A percentile compares a stretch with the other conserved stretches of the same genome.
These are phyloP conservation scores for Ammopiptanthus mongolicus DNA, from an alignment of 306 rosid genomes.

Conservation along the genomic window DNA sequence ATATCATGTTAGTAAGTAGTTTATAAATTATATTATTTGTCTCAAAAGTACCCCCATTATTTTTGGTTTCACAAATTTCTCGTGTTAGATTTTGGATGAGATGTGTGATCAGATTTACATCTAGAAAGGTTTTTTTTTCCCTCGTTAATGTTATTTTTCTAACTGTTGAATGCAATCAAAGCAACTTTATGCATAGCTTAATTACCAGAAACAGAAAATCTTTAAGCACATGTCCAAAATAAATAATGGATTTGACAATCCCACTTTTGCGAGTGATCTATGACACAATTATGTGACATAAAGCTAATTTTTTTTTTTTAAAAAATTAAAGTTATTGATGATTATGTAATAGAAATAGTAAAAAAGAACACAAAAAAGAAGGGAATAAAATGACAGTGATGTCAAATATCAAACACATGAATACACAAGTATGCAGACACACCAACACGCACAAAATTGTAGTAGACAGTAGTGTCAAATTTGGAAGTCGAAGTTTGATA, in stretches of 20 bases:
- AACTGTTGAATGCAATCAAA: slow-evolving; percentile 26
- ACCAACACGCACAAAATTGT: not conserved
- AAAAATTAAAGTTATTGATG: not conserved
- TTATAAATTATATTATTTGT: not conserved
- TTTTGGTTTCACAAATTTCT: not conserved
- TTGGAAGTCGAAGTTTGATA: not conserved
- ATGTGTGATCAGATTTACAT: not conserved
- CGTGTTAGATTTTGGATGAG: not conserved
- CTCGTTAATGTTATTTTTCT: slow-evolving; percentile 12
- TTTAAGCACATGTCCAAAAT: not conserved
- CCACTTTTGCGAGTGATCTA: slow-evolving; percentile 4
- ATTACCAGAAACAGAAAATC: not conserved
- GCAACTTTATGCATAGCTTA: not conserved
- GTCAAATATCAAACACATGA: not conserved
- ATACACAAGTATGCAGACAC: not conserved
- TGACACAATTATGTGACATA: slow-evolving; percentile 2
- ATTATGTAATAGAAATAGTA: not conserved
- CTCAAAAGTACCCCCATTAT: not conserved
- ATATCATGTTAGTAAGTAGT: not conserved
- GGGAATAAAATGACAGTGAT: too few species aligned
- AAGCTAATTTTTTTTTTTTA: not conserved
- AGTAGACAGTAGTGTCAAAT: not conserved
- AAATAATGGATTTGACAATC: not conserved
- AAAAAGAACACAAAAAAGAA: not conserved
- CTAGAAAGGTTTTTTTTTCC: not conserved